phyloP scores from a whole-genome alignment of 2,329 filamentous ascomycete genomes.

The Periconia macrospinosa region DNA sequence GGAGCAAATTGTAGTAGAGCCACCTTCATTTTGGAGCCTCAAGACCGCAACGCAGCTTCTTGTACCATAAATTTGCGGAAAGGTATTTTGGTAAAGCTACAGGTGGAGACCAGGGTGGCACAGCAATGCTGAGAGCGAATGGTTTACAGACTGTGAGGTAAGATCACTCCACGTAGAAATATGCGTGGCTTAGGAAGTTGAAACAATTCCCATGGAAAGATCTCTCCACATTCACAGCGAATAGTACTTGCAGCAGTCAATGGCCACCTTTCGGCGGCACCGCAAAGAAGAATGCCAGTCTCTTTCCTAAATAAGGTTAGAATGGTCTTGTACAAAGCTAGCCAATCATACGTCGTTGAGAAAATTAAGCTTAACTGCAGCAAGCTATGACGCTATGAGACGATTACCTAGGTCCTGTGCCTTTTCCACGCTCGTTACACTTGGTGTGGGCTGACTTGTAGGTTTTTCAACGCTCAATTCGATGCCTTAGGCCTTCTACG shows the following conservation, averaged over 20 bases:
- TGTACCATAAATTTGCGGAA: not conserved
- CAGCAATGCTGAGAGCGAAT: not conserved
- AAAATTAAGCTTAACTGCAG: conserved; percentile 21
- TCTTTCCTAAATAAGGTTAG: conserved; percentile 16
- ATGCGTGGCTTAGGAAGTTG: not conserved
- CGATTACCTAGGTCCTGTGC: conserved; percentile 6
- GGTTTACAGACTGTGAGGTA: not conserved
- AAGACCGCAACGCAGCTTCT: not conserved
- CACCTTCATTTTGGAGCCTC: conserved; percentile 60
- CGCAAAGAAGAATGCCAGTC: conserved; percentile 2
- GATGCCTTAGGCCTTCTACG: conserved; percentile 17
- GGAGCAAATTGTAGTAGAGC: conserved; percentile 74
- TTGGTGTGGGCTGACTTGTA: conserved; percentile 3
- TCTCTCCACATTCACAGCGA: not conserved
- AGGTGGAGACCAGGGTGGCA: not conserved
- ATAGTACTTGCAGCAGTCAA: not conserved
- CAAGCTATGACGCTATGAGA: conserved; percentile 33
- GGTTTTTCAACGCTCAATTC: conserved; percentile 15
- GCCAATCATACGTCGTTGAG: conserved; percentile 16
- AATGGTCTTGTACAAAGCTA: not conserved
- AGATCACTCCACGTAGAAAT: not conserved
- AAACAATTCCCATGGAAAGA: not conserved
- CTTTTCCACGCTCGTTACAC: conserved; percentile 14
- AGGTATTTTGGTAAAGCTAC: not conserved
- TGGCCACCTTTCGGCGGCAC: not conserved